Conservation (phyloP, 768 basidiomycete species). For the Solioccasus polychromus region DNA sequence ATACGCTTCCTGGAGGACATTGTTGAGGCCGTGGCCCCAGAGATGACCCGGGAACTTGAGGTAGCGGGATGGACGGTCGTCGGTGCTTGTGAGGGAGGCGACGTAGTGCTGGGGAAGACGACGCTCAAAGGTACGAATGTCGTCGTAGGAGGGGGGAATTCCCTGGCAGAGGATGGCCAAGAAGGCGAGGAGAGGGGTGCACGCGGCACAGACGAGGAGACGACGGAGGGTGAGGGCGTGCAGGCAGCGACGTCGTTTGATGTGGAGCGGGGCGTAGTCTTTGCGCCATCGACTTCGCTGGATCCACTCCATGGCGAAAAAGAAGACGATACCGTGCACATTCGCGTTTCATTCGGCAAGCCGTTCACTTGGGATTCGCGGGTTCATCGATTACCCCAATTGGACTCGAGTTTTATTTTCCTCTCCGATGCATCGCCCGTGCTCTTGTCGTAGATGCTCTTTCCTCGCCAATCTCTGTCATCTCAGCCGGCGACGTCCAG, state of each 20-base stretch:
- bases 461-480: too few relatives aligned
- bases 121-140: constrained; percentile 35
- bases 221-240: constrained; percentile 27
- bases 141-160: constrained; percentile 38
- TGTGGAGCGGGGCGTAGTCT: too few relatives aligned
- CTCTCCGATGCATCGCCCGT: too few relatives aligned
- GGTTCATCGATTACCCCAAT: too few relatives aligned
- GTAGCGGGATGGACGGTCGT: constrained; percentile 29
- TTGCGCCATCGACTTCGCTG: too few relatives aligned
- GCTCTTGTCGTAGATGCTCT: too few relatives aligned
- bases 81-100: constrained; percentile 6
- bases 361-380: too few relatives aligned
- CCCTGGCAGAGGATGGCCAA: constrained; percentile 34
- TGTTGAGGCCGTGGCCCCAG: constrained; percentile 63
- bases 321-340: too few relatives aligned
- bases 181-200: constrained; percentile 24
- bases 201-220: constrained; percentile 20
- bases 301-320: too few relatives aligned
- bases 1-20: constrained; percentile 59
- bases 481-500: too few relatives aligned
- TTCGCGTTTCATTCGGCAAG: too few relatives aligned
- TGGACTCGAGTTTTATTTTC: too few relatives aligned
- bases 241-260: constrained; percentile 14
- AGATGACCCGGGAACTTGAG: constrained; percentile 52
- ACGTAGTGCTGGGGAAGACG: constrained; percentile 39